Evolutionary conservation across 345 rosid species (phyloP), one percentile per base, ranked within the genome.

Genomic region (Pugionium dolabratum): DNA sequence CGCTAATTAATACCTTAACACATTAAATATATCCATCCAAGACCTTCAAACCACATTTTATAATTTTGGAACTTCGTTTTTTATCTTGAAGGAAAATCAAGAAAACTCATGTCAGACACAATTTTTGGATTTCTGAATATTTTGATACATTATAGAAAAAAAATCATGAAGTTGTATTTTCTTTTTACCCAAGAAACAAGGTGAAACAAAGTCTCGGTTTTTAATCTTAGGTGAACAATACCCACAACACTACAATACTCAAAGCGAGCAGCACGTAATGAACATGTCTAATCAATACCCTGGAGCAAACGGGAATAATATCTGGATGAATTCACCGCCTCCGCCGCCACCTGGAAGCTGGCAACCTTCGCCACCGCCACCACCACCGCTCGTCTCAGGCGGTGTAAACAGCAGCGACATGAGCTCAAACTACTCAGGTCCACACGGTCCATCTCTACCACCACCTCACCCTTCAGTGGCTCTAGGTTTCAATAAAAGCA

Each of bases 381-480:
- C 69, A 26, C 75, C 82, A 6, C 66, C 79, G n/a, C 64, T 1
- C 0, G 64, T 62, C 46, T 69, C 77, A 43, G 70, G 74, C 6
- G 73, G 70, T 27, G 1, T 75, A 6, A 53, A 73, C 73, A 79
- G 86, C 61, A 59, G 82, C 9, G 90, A 89, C 53, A 57, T 80
- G 85, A 88, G 83, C 74, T 74, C 91, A 46, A 74, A 59, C 58
- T 80, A 45, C 76, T 85, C 95, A 0, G 84, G 87, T 1, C 82
- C 84, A 9, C 73, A 73, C 2, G 81, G 86, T 55, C 83, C 82
- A 0, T 47, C 75, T 10, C 28, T 80, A 60, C 95, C 96, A 7
- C 88, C 92, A 5, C 82, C 91, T 0, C 85, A 78, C 8, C 93
- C 95, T 5, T 10, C 69, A 5, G 45, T 86, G 30, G 82, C 89